These are phyloP conservation scores for Aurifilum marmelostoma DNA, from an alignment of 2,329 filamentous ascomycete genomes.

Conservation along the genomic window DNA sequence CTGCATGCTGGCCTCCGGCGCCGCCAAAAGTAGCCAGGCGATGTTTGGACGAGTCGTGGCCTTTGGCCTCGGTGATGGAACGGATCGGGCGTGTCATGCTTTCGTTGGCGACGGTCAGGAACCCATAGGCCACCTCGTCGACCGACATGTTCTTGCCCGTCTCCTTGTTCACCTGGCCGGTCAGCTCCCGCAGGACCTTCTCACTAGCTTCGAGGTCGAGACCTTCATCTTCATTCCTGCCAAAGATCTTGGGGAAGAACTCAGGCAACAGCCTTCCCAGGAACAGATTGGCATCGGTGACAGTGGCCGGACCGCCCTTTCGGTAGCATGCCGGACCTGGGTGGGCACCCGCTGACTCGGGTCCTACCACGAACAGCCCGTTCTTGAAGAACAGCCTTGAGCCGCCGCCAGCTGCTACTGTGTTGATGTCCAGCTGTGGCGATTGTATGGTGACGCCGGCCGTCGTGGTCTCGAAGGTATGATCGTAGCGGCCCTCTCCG, in stretches of 20 bases:
- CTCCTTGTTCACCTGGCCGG: conserved; percentile 78
- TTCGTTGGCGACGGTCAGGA: conserved; percentile 88
- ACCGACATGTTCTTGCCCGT: conserved; percentile 70
- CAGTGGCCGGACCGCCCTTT: conserved; percentile 84
- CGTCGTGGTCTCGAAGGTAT: conserved; percentile 92
- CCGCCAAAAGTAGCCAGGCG: conserved; percentile 91
- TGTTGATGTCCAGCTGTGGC: conserved; percentile 92
- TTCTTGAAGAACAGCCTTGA: conserved; percentile 86
- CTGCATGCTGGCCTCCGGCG: conserved; percentile 87
- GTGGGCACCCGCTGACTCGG: conserved; percentile 85
- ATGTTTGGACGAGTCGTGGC: conserved; percentile 88
- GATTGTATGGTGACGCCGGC: conserved; percentile 94
- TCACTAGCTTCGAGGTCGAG: conserved; percentile 77
- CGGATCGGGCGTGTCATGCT: conserved; percentile 90
- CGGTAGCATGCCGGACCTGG: conserved; percentile 90
- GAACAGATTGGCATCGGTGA: conserved; percentile 91
- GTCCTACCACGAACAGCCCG: conserved; percentile 86
- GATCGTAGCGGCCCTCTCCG: conserved; percentile 82
- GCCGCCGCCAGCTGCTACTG: conserved; percentile 87
- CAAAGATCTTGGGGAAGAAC: conserved; percentile 95
- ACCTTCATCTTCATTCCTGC: conserved; percentile 81
- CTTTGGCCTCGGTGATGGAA: conserved; percentile 88
- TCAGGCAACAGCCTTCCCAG: conserved; percentile 83
- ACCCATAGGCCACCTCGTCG: conserved; percentile 88
- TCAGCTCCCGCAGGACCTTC: conserved; percentile 74